Conservation (phyloP, 2,329 filamentous ascomycete genomes). For the Botrytis galanthina region DNA sequence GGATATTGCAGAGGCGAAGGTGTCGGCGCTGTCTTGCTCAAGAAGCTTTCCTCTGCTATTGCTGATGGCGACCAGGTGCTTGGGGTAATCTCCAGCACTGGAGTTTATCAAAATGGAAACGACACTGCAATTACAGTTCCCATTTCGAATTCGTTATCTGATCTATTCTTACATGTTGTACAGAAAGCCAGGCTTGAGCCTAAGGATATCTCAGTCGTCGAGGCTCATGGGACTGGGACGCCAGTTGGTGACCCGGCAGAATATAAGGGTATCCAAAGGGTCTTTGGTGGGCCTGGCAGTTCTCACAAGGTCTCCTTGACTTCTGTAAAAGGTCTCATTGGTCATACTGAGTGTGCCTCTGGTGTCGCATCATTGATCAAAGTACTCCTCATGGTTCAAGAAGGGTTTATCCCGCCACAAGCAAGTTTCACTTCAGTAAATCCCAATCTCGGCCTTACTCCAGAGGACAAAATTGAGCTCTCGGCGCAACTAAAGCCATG, state of each 20-base stretch:
- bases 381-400: constrained; percentile 42
- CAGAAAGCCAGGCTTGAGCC: constrained; percentile 16
- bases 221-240: constrained; percentile 30
- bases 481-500: background rate
- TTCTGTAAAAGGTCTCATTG: constrained; percentile 40
- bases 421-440: constrained; percentile 42
- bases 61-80: constrained; percentile 52
- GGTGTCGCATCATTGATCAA: constrained; percentile 42
- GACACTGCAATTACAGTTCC: constrained; percentile 57
- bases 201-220: constrained; percentile 20
- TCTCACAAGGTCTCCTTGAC: constrained; percentile 22
- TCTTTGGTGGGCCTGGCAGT: constrained; percentile 18
- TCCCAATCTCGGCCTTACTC: constrained; percentile 17
- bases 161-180: constrained; percentile 14
- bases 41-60: constrained; percentile 31
- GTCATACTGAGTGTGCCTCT: constrained; percentile 39
- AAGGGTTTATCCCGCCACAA: constrained; percentile 43
- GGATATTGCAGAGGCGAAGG: constrained; percentile 56
- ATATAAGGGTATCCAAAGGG: constrained; percentile 11
- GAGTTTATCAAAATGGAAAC: constrained; percentile 56
- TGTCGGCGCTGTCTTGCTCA: constrained; percentile 48
- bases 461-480: background rate
- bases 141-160: constrained; percentile 44
- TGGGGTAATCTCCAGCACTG: constrained; percentile 52
- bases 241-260: constrained; percentile 28